phyloP scores from a whole-genome alignment of 768 basidiomycete species.

The Phanerochaete carnosa region DNA sequence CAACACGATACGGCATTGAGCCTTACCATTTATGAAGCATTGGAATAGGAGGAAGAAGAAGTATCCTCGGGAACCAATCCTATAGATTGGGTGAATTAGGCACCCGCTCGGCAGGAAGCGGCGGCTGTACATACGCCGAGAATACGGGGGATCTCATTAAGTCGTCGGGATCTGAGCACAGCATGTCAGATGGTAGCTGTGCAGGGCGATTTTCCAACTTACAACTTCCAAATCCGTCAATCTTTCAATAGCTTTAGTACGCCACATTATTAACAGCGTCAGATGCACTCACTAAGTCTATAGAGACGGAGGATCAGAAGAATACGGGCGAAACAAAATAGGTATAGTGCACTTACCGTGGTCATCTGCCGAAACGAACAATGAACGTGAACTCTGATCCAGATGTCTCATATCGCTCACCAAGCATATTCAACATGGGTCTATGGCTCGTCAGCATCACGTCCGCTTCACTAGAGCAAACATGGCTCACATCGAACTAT shows the following conservation, averaged over 20 bases:
- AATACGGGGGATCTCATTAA: conserved; percentile 74
- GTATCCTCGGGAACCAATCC: conserved; percentile 82
- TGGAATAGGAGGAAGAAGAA: conserved; percentile 96
- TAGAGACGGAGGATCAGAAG: conserved; percentile 2
- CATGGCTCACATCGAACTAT: conserved; percentile 76
- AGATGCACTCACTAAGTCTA: conserved; percentile 41
- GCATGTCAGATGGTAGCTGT: neutral
- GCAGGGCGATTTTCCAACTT: conserved; percentile 26
- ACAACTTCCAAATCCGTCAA: conserved; percentile 86
- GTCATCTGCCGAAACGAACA: conserved; percentile 50
- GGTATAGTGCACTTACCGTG: conserved; percentile 52
- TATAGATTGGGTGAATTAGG: conserved; percentile 24
- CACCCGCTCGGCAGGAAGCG: neutral
- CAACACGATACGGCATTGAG: neutral
- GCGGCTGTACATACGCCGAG: conserved; percentile 42
- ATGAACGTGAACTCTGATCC: conserved; percentile 1
- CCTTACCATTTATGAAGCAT: conserved; percentile 77
- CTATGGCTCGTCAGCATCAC: conserved; percentile 54
- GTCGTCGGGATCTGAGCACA: conserved; percentile 69
- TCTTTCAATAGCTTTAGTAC: conserved; percentile 35
- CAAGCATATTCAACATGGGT: conserved; percentile 87
- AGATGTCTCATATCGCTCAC: conserved; percentile 33
- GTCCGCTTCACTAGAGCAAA: neutral
- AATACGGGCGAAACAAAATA: neutral
- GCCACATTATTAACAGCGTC: neutral